Evolutionary conservation across 495 filamentous ascomycete species (phyloP).

Genomic region (Hypoxylon subgilvum): DNA sequence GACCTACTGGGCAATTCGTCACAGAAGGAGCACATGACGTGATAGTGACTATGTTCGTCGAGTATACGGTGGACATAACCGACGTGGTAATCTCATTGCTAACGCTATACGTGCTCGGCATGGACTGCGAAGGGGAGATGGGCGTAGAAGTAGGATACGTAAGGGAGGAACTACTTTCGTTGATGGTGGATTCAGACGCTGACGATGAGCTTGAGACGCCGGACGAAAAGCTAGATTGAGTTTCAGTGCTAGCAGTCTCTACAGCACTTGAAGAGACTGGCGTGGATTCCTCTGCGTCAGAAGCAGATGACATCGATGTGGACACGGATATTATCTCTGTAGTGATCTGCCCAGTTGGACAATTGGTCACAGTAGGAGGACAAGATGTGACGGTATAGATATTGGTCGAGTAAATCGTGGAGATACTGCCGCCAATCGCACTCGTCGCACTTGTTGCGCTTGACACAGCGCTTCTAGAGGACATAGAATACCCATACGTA

Average conservation of each 20-base stretch:
- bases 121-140: conserved; percentile 12
- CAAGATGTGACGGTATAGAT: conserved; percentile 64
- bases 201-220: conserved; percentile 10
- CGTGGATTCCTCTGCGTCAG: conserved; percentile 36
- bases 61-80: conserved; percentile 40
- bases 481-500: conserved; percentile 13
- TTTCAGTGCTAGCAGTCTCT: not conserved
- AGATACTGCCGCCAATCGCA: conserved; percentile 47
- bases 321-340: conserved; percentile 61
- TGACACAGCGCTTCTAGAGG: conserved; percentile 6
- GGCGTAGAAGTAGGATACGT: conserved; percentile 7
- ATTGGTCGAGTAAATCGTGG: conserved; percentile 64
- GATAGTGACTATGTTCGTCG: conserved; percentile 51
- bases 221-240: conserved; percentile 3
- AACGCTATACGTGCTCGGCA: conserved; percentile 42
- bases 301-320: conserved; percentile 64
- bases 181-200: conserved; percentile 4
- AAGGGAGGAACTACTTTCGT: conserved; percentile 7
- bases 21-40: conserved; percentile 61
- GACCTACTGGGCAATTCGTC: conserved; percentile 61
- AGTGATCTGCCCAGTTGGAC: conserved; percentile 60
- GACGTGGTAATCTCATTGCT: conserved; percentile 42
- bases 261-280: conserved; percentile 8
- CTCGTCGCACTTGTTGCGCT: conserved; percentile 4
- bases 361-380: conserved; percentile 61